Base-by-base conservation (phyloP, 2,329 filamentous ascomycete genomes). In the Fusarium brevicatenulatum region DNA sequence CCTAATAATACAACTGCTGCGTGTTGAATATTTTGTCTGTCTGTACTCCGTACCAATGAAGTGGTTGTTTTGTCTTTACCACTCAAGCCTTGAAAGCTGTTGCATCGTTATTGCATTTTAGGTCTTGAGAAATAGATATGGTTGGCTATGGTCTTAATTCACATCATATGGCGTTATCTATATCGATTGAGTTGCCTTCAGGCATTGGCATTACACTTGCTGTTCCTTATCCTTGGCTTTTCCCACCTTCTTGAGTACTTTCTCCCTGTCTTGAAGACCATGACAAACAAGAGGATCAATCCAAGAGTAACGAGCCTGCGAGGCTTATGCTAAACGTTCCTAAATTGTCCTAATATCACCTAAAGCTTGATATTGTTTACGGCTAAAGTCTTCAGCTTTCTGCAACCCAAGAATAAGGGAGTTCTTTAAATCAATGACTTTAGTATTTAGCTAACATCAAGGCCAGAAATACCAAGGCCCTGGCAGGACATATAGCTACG, bases 1-100 rank as follows among this genome's bases (percentile, higher is more conserved):
- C 76, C 78, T 84, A 84, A 83, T 83, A 83, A 83, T 82, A 81
- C 78, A 80, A 80, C 68, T 81, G 80, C 77, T 81, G 78, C 78
- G 77, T 82, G 79, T 79, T 78, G 73, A 77, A 64, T 58, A 65
- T 61, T 53, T 36, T 34, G 30, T 39, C 21, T 40, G 39, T 16
- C 30, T 50, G 16, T 18, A 37, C 16, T 37, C 16, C 16, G 12
- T 28, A 15, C 10, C 18, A 15, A 39, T 18, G 25, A 39, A 25
- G 37, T 50, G 28, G 40, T 25, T 18, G 19, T 11, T 21, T 9
- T 32, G 12, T 23, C 13, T 39, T 32, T 18, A 9, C 16, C 13
- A 18, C 2, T 34, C 15, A 15, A 37, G 19, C 19, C n/a, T 32
- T 8, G 28, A 16, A 19, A 15, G 16, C 13, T 32, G 9, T 44